Evolutionary conservation across 2,329 filamentous ascomycete species (phyloP).

Genomic region (Fusarium torreyae): DNA sequence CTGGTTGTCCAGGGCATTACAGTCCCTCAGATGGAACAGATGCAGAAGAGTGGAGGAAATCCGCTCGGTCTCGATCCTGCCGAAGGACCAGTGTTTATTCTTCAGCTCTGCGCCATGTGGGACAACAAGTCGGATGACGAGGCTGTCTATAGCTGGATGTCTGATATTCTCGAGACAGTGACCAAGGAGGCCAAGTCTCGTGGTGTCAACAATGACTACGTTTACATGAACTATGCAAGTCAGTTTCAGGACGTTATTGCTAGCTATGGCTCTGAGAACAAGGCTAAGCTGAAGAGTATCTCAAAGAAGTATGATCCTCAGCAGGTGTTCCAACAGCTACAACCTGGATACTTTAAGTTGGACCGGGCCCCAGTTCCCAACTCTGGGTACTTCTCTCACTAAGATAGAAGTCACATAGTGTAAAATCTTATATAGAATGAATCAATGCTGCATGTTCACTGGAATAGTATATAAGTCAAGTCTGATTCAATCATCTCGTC

Average conservation of each 20-base stretch:
- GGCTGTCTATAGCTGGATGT: conserved; percentile 48
- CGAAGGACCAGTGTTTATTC: conserved; percentile 47
- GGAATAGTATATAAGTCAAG: too few relatives aligned
- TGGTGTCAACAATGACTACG: conserved; percentile 54
- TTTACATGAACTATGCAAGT: conserved; percentile 65
- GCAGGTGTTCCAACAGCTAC: conserved; percentile 55
- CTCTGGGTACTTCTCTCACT: conserved; percentile 19
- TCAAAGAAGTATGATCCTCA: conserved; percentile 57
- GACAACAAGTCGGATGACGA: conserved; percentile 53
- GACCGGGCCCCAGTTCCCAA: conserved; percentile 20
- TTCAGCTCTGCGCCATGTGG: conserved; percentile 15
- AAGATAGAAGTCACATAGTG: neutral
- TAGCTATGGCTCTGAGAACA: conserved; percentile 59
- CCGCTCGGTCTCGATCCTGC: conserved; percentile 48
- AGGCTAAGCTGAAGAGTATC: conserved; percentile 52
- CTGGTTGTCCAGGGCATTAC: conserved; percentile 60
- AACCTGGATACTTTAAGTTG: conserved; percentile 60
- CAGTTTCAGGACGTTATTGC: conserved; percentile 58
- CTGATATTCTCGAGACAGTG: conserved; percentile 10
- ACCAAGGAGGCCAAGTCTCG: conserved; percentile 49
- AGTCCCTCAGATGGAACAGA: conserved; percentile 53
- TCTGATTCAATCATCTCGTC: too few relatives aligned
- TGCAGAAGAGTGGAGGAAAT: conserved; percentile 55
- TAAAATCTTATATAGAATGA: neutral
- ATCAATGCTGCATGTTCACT: too few relatives aligned